A percentile compares a stretch with the other conserved stretches of the same genome.
Evolutionary conservation across 2,329 filamentous ascomycete species (phyloP).

Genomic region (Cladophialophora immunda): DNA sequence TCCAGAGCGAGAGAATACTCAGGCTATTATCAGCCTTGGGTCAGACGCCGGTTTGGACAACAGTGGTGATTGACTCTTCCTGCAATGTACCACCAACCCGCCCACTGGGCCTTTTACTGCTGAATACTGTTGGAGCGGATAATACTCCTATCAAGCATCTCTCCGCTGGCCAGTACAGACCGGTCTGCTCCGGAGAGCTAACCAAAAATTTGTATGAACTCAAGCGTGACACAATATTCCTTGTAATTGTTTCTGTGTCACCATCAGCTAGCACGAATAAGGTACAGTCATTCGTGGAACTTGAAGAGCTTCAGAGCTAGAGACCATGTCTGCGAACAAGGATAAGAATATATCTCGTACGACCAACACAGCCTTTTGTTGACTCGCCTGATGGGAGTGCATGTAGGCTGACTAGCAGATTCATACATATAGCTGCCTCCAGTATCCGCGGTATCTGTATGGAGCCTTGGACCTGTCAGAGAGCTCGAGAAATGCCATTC

Average conservation of each 20-base stretch:
- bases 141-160: background rate
- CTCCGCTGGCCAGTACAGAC: background rate
- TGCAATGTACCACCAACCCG: background rate
- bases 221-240: background rate
- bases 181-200: background rate
- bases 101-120: background rate
- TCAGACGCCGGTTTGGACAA: slow-evolving; percentile 33
- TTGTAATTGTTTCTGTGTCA: background rate
- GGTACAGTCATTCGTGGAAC: background rate
- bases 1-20: slow-evolving; percentile 50
- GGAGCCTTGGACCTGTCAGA: background rate
- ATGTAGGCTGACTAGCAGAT: background rate
- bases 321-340: background rate
- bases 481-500: background rate
- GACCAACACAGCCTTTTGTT: background rate
- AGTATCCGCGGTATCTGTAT: too few species aligned
- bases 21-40: slow-evolving; percentile 53
- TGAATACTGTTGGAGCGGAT: background rate
- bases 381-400: background rate
- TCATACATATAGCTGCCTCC: too few species aligned
- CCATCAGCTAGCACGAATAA: background rate
- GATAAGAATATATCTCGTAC: background rate
- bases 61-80: background rate
- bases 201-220: background rate
- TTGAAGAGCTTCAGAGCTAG: background rate